A percentile compares a stretch with the other conserved stretches of the same genome.
These are phyloP conservation scores for Diaporthe australafricana DNA, from an alignment of 2,329 filamentous ascomycete genomes.

Conservation along the genomic window DNA sequence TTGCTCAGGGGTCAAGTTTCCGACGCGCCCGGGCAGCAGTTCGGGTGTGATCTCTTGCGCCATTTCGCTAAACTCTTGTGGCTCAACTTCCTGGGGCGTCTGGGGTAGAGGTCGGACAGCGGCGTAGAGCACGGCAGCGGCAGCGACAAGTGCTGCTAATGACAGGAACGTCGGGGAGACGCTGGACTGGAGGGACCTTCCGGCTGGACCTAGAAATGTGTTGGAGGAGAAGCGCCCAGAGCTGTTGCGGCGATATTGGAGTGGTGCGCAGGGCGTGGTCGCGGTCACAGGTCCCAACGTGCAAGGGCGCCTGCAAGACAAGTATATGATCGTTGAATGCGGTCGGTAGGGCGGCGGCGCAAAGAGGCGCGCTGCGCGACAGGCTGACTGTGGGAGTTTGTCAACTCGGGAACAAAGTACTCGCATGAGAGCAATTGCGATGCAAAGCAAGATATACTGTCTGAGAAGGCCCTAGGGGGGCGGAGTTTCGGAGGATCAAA, in stretches of 20 bases:
- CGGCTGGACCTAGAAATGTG: background rate
- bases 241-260: background rate
- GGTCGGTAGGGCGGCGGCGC: conserved; percentile 16
- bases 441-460: conserved; percentile 4
- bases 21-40: conserved; percentile 77
- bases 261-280: background rate
- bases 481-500: conserved; percentile 21
- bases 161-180: conserved; percentile 23
- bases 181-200: conserved; percentile 31
- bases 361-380: conserved; percentile 9
- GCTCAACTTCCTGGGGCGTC: conserved; percentile 1
- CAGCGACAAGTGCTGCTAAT: conserved; percentile 23
- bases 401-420: conserved; percentile 8
- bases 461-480: conserved; percentile 10
- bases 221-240: background rate
- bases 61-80: conserved; percentile 30
- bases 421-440: conserved; percentile 32
- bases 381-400: conserved; percentile 17
- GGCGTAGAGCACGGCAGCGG: conserved; percentile 9
- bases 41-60: conserved; percentile 46
- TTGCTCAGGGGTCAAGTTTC: conserved; percentile 89
- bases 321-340: background rate
- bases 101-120: background rate
- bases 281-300: background rate
- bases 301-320: background rate